Percentiles rank a stretch among this genome's conserved stretches.
These are phyloP conservation scores for Pichia scutulata DNA, from an alignment of 805 yeast genomes.

Conservation along the genomic window DNA sequence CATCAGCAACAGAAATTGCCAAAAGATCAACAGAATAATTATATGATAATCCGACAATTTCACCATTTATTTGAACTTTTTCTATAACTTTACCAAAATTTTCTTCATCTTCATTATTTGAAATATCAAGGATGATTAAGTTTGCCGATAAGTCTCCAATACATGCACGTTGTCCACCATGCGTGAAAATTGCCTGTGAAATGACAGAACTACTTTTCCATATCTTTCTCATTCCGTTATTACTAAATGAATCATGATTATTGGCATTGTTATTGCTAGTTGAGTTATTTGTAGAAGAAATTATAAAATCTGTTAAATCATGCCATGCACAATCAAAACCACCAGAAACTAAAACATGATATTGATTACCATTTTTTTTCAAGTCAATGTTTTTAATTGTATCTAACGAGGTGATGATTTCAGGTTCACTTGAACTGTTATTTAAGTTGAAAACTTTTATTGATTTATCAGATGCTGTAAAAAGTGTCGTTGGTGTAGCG, in stretches of 20 bases:
- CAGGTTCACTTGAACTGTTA: constrained; percentile 53
- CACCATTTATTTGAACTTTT: constrained; percentile 41
- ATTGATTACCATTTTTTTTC: constrained; percentile 15
- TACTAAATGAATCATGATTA: background rate
- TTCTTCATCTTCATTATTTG: constrained; percentile 25
- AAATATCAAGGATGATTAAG: constrained; percentile 40
- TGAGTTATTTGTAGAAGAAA: background rate
- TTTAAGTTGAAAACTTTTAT: constrained; percentile 42
- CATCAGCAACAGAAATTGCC: constrained; percentile 52
- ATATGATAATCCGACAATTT: constrained; percentile 48
- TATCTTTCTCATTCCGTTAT: constrained; percentile 2
- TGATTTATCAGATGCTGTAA: constrained; percentile 49
- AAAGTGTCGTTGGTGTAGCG: constrained; percentile 27
- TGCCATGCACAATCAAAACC: constrained; percentile 31
- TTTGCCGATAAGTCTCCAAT: constrained; percentile 66
- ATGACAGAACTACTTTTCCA: constrained; percentile 19
- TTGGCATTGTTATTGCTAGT: background rate
- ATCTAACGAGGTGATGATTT: constrained; percentile 43
- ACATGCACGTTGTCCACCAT: constrained; percentile 49
- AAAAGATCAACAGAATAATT: constrained; percentile 48
- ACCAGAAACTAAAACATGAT: constrained; percentile 32
- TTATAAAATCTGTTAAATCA: constrained; percentile 21
- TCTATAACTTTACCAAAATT: constrained; percentile 26
- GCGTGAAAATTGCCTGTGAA: constrained; percentile 49
- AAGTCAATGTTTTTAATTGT: constrained; percentile 36